Evolutionary conservation across 164 flowering plant species (phyloP).

Genomic region (Hamamelis virginiana): DNA sequence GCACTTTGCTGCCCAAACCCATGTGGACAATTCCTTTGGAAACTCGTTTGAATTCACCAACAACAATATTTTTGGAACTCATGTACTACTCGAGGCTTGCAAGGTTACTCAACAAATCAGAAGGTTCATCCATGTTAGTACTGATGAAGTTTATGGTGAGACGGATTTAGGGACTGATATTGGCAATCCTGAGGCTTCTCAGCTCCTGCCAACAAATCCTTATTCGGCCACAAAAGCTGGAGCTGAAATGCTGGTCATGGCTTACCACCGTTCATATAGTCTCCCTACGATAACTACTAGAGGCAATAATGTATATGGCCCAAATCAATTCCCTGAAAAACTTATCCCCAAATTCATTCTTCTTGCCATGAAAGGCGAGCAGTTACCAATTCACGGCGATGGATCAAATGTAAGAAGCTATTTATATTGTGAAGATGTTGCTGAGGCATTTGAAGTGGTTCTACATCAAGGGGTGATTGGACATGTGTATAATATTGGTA

Average conservation of each 20-base stretch:
- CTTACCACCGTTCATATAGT: slow-evolving; percentile 26
- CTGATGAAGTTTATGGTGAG: slow-evolving; percentile 34
- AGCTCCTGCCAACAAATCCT: slow-evolving; percentile 32
- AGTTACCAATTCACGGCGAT: slow-evolving; percentile 29
- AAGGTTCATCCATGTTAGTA: slow-evolving; percentile 33
- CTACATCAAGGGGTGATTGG: slow-evolving; percentile 29
- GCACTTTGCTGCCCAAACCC: slow-evolving; percentile 39
- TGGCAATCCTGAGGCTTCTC: slow-evolving; percentile 34
- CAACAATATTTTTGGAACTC: slow-evolving; percentile 31
- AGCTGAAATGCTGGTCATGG: slow-evolving; percentile 37
- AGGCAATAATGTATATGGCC: slow-evolving; percentile 33
- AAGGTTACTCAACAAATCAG: slow-evolving; percentile 21
- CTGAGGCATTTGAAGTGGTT: slow-evolving; percentile 33
- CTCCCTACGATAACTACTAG: slow-evolving; percentile 30
- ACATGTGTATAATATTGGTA: too few relatives aligned
- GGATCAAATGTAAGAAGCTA: slow-evolving; percentile 32
- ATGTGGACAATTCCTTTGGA: slow-evolving; percentile 33
- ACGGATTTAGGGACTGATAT: slow-evolving; percentile 29
- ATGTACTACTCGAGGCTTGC: slow-evolving; percentile 36
- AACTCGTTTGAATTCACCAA: slow-evolving; percentile 31
- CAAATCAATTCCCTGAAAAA: slow-evolving; percentile 31
- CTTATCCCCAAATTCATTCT: slow-evolving; percentile 32
- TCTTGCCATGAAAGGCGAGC: slow-evolving; percentile 23
- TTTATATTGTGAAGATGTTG: slow-evolving; percentile 30
- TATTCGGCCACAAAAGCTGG: slow-evolving; percentile 37